Base-by-base conservation (phyloP, 2,329 filamentous ascomycete species). In the Pseudonectria buxi region DNA sequence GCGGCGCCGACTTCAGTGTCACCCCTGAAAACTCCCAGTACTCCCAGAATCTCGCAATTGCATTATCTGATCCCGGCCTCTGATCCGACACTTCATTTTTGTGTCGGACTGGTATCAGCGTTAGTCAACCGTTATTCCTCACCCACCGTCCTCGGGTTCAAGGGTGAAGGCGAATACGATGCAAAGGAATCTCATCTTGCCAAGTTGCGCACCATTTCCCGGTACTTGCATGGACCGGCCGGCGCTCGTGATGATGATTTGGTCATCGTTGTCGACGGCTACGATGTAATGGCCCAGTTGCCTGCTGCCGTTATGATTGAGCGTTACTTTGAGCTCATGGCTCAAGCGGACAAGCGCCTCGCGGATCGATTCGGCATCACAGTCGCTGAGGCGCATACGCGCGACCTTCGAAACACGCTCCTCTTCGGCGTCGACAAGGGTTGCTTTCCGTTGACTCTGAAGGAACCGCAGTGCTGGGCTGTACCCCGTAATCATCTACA, bases 241-340 rank as follows among this genome's bases (percentile, higher is more conserved):
- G 24, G 35, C 2, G 47, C 43, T 7, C 49, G 58, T 4, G 56
- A 78, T 37, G 64, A 75, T 14, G 81, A 85, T 51, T 57, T 86
- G 18, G 69, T 82, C 7, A 58, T 83, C 38, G 65, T 83, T 30
- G 67, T 79, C 6, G 79, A 84, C 51, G 77, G 73, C 2, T 71
- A 76, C 52, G 76, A 83, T 39, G 66, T 77, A 2, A 76, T 78
- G 61, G 76, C 83, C 40, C 81, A 85, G 53, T 62, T 84, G 3
- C 77, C 78, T 0, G 71, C 76, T 3, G 72, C 80, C 28, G 65
- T 83, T 14, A 59, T 84, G 44, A 69, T 85, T 16, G 61, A 71
- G 44, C 69, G 80, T 28, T 85, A 83, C 54, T 73, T 78, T 44
- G 59, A 65, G 11, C 59, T 76, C 12, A 53, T 73, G 13, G 59